These are phyloP conservation scores for Aspergillus sp. DNA, from an alignment of 2,329 filamentous ascomycete genomes.

Conservation along the genomic window DNA sequence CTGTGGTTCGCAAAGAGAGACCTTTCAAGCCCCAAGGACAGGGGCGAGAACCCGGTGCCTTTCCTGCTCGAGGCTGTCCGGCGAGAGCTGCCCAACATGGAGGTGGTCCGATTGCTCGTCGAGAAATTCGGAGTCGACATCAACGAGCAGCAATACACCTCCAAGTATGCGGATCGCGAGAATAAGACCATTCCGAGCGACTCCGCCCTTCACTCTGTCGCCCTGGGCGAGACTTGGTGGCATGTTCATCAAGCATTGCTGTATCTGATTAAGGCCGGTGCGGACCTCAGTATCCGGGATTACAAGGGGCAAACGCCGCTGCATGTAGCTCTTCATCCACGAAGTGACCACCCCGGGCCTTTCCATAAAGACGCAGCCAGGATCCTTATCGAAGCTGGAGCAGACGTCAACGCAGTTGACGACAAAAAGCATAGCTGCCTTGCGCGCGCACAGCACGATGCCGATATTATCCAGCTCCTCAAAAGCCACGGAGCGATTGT, in stretches of 20 bases:
- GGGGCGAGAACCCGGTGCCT: too few relatives aligned
- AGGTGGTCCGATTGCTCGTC: background rate
- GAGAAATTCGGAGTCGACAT: background rate
- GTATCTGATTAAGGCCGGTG: slow-evolving; percentile 2
- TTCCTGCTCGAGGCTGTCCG: too few relatives aligned
- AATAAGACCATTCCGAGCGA: too few relatives aligned
- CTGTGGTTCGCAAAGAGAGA: too few relatives aligned
- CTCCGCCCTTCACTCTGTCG: background rate
- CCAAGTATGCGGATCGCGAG: too few relatives aligned
- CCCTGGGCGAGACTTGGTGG: slow-evolving; percentile 3
- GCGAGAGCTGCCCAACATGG: background rate
- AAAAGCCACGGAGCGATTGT: background rate
- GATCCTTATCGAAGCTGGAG: background rate
- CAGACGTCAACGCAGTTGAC: background rate
- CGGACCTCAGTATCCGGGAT: slow-evolving; percentile 1
- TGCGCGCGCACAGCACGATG: background rate
- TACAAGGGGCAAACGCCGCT: background rate
- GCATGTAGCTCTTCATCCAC: background rate
- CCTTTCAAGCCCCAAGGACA: too few relatives aligned
- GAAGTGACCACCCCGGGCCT: too few relatives aligned
- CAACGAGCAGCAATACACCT: too few relatives aligned
- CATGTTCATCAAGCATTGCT: background rate
- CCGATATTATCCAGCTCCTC: background rate
- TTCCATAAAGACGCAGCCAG: background rate
- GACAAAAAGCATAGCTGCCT: background rate